Evolutionary conservation across 345 rosid genomes (phyloP).

Genomic region (Luvunga scandens): DNA sequence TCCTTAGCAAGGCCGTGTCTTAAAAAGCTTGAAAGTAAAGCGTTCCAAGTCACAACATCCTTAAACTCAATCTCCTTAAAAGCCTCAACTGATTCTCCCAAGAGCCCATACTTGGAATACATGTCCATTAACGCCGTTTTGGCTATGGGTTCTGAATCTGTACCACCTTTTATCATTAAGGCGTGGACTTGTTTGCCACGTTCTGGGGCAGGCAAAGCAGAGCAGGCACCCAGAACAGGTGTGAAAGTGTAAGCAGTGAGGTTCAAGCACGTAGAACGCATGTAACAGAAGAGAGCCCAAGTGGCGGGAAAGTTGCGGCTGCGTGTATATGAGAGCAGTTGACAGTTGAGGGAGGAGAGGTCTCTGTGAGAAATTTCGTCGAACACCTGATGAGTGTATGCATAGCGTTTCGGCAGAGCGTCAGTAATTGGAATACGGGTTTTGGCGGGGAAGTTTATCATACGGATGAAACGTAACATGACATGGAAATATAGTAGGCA

Average conservation of each 20-base stretch:
- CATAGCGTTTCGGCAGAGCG: neutral
- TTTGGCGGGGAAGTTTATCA: constrained; percentile 4
- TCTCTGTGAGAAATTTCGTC: constrained; percentile 51
- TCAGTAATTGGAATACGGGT: neutral
- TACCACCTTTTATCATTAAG: constrained; percentile 61
- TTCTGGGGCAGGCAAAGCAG: constrained; percentile 36
- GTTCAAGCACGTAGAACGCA: constrained; percentile 31
- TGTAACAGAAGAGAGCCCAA: constrained; percentile 48
- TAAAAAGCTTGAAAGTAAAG: constrained; percentile 64
- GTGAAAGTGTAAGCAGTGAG: constrained; percentile 66
- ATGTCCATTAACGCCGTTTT: constrained; percentile 70
- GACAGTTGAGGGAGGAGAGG: constrained; percentile 43
- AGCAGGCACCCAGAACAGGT: constrained; percentile 63
- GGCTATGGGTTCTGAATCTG: constrained; percentile 48
- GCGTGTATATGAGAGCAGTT: constrained; percentile 45
- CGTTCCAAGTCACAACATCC: constrained; percentile 76
- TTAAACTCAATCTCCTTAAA: constrained; percentile 50
- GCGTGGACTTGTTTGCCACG: constrained; percentile 72
- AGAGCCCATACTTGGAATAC: constrained; percentile 56
- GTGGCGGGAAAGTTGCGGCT: constrained; percentile 39
- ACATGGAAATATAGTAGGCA: neutral
- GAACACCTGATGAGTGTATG: constrained; percentile 30
- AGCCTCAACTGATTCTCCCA: constrained; percentile 46
- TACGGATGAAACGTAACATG: neutral
- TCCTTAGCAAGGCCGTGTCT: constrained; percentile 47